These are phyloP conservation scores for Tetrapisispora namnaoensis DNA, from an alignment of 805 yeast species.

Conservation along the genomic window DNA sequence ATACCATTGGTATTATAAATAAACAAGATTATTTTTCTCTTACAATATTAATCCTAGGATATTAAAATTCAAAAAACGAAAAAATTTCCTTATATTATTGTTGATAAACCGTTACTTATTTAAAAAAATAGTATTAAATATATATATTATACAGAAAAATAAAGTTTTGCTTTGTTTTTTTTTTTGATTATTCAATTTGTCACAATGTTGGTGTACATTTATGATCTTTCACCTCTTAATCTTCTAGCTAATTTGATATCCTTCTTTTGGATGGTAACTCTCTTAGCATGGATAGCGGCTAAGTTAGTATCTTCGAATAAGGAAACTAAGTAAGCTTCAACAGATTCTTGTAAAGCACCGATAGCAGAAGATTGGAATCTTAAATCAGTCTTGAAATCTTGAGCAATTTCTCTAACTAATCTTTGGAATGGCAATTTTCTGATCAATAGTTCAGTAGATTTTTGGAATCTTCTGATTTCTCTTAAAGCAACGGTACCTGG, in stretches of 20 bases:
- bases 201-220: slow-evolving; percentile 11
- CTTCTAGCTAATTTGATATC: slow-evolving; percentile 97
- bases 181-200: not conserved
- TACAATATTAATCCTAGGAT: too few species aligned
- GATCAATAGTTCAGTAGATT: slow-evolving; percentile 87
- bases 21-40: too few species aligned
- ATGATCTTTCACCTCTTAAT: slow-evolving; percentile 93
- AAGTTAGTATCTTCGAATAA: slow-evolving; percentile 95
- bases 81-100: slow-evolving; percentile 1
- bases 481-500: slow-evolving; percentile 95
- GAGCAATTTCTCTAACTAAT: slow-evolving; percentile 91
- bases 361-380: slow-evolving; percentile 97
- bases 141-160: slow-evolving; percentile 3
- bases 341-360: slow-evolving; percentile 97
- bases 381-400: slow-evolving; percentile 85
- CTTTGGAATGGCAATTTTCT: slow-evolving; percentile 97
- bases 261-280: slow-evolving; percentile 97
- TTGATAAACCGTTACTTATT: slow-evolving; percentile 4
- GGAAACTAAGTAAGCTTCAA: slow-evolving; percentile 94
- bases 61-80: not conserved
- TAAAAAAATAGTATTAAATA: slow-evolving; percentile 2
- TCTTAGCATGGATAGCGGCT: slow-evolving; percentile 98
- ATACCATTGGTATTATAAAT: not conserved
- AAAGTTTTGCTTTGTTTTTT: not conserved
- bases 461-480: slow-evolving; percentile 96